A percentile compares a stretch with the other conserved stretches of the same genome.
Conservation (phyloP, 148 eudicot genomes). For the Rhododendron griersonianum region DNA sequence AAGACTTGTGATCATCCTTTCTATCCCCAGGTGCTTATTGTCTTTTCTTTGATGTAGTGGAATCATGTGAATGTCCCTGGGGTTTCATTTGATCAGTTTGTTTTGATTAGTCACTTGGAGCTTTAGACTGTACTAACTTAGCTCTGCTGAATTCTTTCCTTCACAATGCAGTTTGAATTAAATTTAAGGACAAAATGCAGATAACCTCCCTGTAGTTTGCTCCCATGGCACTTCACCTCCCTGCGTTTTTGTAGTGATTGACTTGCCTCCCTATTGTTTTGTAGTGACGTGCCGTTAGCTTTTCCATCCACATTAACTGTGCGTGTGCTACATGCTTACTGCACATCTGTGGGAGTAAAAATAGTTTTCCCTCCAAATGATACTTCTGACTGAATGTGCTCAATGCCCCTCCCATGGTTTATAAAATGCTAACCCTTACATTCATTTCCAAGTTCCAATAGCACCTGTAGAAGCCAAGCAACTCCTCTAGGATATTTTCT, state of each 20-base stretch:
- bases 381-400: neutral
- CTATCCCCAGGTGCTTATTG: slow-evolving; percentile 73
- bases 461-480: neutral
- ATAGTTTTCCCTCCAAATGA: neutral
- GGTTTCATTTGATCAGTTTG: neutral
- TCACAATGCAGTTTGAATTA: neutral
- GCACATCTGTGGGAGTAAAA: neutral
- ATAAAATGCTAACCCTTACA: neutral
- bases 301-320: neutral
- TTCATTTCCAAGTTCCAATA: neutral
- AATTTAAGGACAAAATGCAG: neutral
- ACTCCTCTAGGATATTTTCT: neutral
- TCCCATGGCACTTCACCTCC: neutral
- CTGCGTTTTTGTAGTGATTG: neutral
- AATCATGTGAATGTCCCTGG: neutral
- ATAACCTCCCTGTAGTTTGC: neutral
- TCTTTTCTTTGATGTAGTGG: neutral
- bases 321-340: neutral
- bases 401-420: neutral
- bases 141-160: neutral
- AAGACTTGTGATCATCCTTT: slow-evolving; percentile 50
- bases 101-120: neutral
- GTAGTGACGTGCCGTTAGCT: neutral
- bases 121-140: neutral
- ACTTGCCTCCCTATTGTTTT: neutral